A percentile compares a stretch with the other conserved stretches of the same genome.
These are phyloP conservation scores for Trichoderma parareesei DNA, from an alignment of 495 filamentous ascomycete species.

Conservation along the genomic window DNA sequence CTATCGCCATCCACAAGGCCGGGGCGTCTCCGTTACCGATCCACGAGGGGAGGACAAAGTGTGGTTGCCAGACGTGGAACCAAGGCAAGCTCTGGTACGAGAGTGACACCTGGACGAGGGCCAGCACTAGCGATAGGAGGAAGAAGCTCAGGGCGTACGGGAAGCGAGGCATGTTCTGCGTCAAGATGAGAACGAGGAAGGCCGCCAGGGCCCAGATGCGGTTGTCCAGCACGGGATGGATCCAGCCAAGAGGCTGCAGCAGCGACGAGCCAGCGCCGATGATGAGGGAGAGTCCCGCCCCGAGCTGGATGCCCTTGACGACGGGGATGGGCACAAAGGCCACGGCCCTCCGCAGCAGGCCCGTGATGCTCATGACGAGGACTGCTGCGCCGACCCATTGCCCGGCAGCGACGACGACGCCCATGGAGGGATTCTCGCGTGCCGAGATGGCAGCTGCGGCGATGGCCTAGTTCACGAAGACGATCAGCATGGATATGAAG, in stretches of 20 bases:
- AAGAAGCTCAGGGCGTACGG: conserved; percentile 74
- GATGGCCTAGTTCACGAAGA: conserved; percentile 55
- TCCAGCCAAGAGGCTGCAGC: conserved; percentile 50
- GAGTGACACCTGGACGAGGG: conserved; percentile 32
- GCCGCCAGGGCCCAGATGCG: conserved; percentile 60
- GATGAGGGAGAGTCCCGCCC: conserved; percentile 72
- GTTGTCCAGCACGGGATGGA: conserved; percentile 59
- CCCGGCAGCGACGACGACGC: conserved; percentile 70
- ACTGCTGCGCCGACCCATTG: conserved; percentile 65
- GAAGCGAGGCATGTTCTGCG: conserved; percentile 48
- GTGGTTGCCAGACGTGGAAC: conserved; percentile 44
- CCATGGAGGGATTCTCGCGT: conserved; percentile 54
- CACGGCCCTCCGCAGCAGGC: conserved; percentile 61
- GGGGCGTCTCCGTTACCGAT: conserved; percentile 20
- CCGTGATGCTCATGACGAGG: conserved; percentile 66
- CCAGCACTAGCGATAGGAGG: conserved; percentile 51
- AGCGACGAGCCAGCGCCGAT: conserved; percentile 63
- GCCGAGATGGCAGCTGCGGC: conserved; percentile 74
- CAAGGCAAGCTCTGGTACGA: conserved; percentile 29
- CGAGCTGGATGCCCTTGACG: conserved; percentile 90
- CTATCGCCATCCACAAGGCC: conserved; percentile 51
- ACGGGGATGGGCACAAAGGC: conserved; percentile 72
- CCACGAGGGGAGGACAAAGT: conserved; percentile 34
- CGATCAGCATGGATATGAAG: too few species aligned
- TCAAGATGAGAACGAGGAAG: conserved; percentile 60